Percentiles rank a stretch among this genome's conserved stretches.
Evolutionary conservation across 208 protist genomes (phyloP).

Genomic region (Trichomonas tenax): DNA sequence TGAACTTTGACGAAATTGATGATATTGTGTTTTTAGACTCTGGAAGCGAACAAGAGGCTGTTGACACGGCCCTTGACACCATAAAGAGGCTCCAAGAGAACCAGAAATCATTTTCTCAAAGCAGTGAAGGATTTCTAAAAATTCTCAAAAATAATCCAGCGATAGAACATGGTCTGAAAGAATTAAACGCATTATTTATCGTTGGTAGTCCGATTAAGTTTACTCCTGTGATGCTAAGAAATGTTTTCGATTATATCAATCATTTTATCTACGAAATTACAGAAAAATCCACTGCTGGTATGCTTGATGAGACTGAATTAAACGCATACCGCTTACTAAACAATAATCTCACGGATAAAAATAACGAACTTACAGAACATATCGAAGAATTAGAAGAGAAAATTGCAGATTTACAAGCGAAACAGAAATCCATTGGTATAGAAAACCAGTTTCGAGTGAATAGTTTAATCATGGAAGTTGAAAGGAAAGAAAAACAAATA

Average conservation of each 20-base stretch:
- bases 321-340: not conserved
- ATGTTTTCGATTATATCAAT: not conserved
- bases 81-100: not conserved
- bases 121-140: not conserved
- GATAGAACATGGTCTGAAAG: not conserved
- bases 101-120: not conserved
- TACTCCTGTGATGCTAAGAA: not conserved
- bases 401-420: not conserved
- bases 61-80: not conserved
- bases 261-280: not conserved
- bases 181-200: not conserved
- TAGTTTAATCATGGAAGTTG: not conserved
- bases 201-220: not conserved
- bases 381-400: not conserved
- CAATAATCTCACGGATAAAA: not conserved
- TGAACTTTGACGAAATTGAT: not conserved
- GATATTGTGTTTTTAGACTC: not conserved
- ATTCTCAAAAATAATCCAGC: not conserved
- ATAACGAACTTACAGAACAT: not conserved
- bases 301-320: not conserved
- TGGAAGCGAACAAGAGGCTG: not conserved
- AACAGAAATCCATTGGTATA: not conserved
- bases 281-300: not conserved
- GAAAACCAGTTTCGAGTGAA: not conserved
- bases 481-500: not conserved